Evolutionary conservation across 2,329 filamentous ascomycete genomes (phyloP).

Genomic region (Ophiostoma australiae): DNA sequence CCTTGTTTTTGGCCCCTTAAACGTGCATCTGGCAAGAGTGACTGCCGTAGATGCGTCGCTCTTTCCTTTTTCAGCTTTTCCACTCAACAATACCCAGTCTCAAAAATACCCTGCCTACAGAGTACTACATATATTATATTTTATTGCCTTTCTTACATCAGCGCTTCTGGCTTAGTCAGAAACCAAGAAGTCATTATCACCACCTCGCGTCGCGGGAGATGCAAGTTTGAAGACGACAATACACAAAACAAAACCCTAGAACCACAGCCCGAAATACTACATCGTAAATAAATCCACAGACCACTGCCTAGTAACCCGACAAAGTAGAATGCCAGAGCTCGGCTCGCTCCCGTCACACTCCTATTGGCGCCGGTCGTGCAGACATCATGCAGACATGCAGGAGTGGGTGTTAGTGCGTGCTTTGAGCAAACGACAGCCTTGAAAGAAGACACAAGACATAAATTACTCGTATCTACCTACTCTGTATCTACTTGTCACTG

Average conservation of each 20-base stretch:
- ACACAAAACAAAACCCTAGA: not conserved
- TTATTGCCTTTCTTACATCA: not conserved
- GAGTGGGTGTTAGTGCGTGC: slow-evolving; percentile 14
- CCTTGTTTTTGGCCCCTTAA: slow-evolving; percentile 9
- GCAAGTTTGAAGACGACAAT: not conserved
- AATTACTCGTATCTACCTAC: not conserved
- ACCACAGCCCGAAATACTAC: not conserved
- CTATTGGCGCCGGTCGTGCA: slow-evolving; percentile 15
- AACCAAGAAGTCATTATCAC: not conserved
- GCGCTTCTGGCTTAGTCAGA: not conserved
- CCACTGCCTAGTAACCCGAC: not conserved
- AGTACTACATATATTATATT: no score
- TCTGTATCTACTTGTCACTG: not conserved
- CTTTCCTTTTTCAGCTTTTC: not conserved
- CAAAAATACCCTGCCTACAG: no score
- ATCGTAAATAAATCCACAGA: not conserved
- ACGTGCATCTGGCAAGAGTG: not conserved
- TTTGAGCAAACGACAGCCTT: slow-evolving; percentile 11
- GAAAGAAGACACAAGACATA: not conserved
- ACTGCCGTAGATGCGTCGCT: not conserved
- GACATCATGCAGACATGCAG: slow-evolving; percentile 10
- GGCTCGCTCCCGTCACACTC: slow-evolving; percentile 16
- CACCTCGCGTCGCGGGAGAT: not conserved
- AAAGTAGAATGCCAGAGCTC: not conserved
- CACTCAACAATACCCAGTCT: not conserved